Percentiles rank a stretch among this genome's conserved stretches.
phyloP scores from a whole-genome alignment of 2,329 filamentous ascomycete species.

The Samsoniella hepiali region DNA sequence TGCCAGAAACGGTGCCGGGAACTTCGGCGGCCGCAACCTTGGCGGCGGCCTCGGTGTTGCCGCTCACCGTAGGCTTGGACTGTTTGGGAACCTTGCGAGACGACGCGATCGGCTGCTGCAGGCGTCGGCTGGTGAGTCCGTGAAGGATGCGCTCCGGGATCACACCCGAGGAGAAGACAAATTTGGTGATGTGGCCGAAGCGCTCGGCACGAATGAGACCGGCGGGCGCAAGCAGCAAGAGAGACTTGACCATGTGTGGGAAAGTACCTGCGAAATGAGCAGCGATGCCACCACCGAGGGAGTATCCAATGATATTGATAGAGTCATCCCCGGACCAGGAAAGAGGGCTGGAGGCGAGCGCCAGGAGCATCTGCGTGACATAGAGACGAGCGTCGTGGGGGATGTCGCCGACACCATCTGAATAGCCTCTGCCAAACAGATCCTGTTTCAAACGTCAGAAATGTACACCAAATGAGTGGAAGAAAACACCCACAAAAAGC shows the following conservation, averaged over 20 bases:
- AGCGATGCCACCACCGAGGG: constrained; percentile 75
- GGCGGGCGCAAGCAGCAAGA: constrained; percentile 75
- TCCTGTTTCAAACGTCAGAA: constrained; percentile 42
- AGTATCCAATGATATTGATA: constrained; percentile 74
- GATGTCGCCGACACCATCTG: constrained; percentile 60
- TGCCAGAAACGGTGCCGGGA: constrained; percentile 17
- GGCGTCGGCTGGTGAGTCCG: constrained; percentile 44
- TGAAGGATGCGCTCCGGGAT: constrained; percentile 52
- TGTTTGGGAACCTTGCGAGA: constrained; percentile 28
- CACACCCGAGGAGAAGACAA: constrained; percentile 53
- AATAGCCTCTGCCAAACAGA: constrained; percentile 67
- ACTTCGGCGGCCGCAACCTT: constrained; percentile 27
- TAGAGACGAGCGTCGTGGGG: constrained; percentile 74
- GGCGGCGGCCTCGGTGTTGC: constrained; percentile 43
- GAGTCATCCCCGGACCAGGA: constrained; percentile 58
- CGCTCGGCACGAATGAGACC: constrained; percentile 64
- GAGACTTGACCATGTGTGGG: constrained; percentile 62
- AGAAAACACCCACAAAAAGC: constrained; percentile 57
- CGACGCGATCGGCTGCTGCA: constrained; percentile 49
- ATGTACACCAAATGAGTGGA: no score
- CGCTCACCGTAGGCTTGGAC: constrained; percentile 28
- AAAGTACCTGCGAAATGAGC: constrained; percentile 72
- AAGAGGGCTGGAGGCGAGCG: constrained; percentile 65
- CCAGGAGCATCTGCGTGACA: constrained; percentile 67
- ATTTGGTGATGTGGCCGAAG: constrained; percentile 47